Base-by-base conservation (phyloP, 768 basidiomycete species). In the Russula lepida region DNA sequence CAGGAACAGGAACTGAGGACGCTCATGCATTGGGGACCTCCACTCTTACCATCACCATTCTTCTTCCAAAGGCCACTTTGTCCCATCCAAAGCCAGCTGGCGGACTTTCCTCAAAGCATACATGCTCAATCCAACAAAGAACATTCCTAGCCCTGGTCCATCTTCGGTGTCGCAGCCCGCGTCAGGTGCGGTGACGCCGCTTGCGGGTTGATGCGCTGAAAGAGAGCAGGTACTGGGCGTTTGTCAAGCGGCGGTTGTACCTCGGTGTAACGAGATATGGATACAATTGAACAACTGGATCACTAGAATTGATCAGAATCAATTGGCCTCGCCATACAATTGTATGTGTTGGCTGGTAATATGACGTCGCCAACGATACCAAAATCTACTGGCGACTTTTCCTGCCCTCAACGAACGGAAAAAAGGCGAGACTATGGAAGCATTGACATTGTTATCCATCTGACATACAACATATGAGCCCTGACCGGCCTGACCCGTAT, bases 41-140 rank as follows among this genome's bases (percentile, higher is more conserved):
- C 43, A 46, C 50, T 43, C n/a, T 55, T 50, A 48, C 19, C 32
- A 6, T 17, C n/a, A n/a, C n/a, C n/a, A n/a, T 15, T 9, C 15
- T 48, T 39, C 51, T 25, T 44, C 30, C 15, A 6, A 66, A 92
- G 90, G 89, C 8, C 91, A 94, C 71, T 90, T 91, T 66, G 84
- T 93, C 4, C 92, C 92, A 1, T 85, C 84, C 11, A 89, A 86
- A 66, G 82, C 80, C 1, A 78, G 74, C 46, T 94, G 89, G 91
- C 78, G 87, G 32, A 80, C 78, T 66, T 92, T 94, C 72, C 74
- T 93, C 55, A 78, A 78, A 51, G 80, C 81, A 8, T 93, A 86
- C 69, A 74, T 90, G 65, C 72, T 72, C 58, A 74, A 84, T 68
- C 84, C 84, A 12, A 69, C 67, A 13, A 76, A 73, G 8, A 66